Evolutionary conservation across 768 basidiomycete genomes (phyloP), one percentile per base, ranked within the genome.

Genomic region (Pleurotus pulmonarius): DNA sequence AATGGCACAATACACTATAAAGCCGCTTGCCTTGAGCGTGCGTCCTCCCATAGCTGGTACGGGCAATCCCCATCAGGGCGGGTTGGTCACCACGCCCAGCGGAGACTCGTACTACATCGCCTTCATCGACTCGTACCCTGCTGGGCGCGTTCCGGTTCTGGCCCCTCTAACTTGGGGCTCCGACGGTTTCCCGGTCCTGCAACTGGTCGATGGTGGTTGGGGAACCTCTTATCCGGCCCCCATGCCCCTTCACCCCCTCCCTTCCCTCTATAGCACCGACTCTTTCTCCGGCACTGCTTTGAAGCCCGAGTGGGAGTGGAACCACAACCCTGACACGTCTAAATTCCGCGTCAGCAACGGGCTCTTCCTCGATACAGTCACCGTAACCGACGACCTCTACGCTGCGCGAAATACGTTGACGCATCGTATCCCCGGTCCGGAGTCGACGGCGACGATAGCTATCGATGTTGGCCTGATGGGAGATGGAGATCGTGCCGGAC

Each of bases 351-450:
- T 61, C 37, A 58, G 46, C 39, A 60, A 61, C 25, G 60, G 60
- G 26, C 58, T 63, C 8, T 58, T 55, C 16, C 58, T 63, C n/a
- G 47, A 49, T 40, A 63, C 62, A 12, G 62, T 60, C 5, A 58
- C 62, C 13, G 61, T 60, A 39, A 62, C 63, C 16, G 44, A 37
- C 29, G 63, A 64, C 18, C 57, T 59, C 22, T 59, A 56, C 41
- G 49, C 54, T 15, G 63, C 63, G 18, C 63, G 63, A 18, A 64
- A 64, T 51, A 64, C 63, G 3, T 55, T 64, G 26, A 62, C 61
- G 12, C 61, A 58, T 45, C 58, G 63, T 22, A 55, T 53, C 9
- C 47, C 59, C 13, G 63, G 63, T 12, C 63, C 61, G 25, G 53
- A 48, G n/a, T 58, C 61, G 22, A 62, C 55, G 12, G 63, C 40